Evolutionary conservation across 73 alveolate species (phyloP).

Genomic region (Paramecium octaurelia): DNA sequence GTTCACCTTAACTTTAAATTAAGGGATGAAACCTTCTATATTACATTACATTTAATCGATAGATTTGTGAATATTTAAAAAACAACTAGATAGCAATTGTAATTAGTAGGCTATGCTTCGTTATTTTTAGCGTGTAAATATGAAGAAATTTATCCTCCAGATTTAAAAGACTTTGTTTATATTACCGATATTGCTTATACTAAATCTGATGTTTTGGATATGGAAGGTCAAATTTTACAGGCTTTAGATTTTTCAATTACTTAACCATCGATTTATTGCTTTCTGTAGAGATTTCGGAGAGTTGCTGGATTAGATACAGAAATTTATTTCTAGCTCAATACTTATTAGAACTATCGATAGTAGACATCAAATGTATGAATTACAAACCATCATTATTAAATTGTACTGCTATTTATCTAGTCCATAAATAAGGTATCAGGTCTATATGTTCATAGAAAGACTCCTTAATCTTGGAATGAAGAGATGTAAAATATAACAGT

Average conservation of each 20-base stretch:
- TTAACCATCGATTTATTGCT: constrained; percentile 72
- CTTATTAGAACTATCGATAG: constrained; percentile 68
- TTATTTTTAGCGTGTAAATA: constrained; percentile 77
- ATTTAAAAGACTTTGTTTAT: constrained; percentile 72
- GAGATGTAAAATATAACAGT: constrained; percentile 55
- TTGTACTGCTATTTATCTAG: constrained; percentile 55
- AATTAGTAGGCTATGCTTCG: constrained; percentile 75
- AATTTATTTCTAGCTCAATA: constrained; percentile 71
- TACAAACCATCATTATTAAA: constrained; percentile 69
- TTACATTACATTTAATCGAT: constrained; percentile 72
- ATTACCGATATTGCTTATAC: constrained; percentile 78
- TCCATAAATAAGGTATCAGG: constrained; percentile 43
- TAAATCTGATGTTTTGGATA: constrained; percentile 66
- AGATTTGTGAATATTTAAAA: constrained; percentile 67
- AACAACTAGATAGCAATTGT: constrained; percentile 67
- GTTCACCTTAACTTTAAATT: constrained; percentile 73
- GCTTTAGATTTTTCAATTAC: constrained; percentile 70
- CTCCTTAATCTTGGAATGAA: constrained; percentile 39
- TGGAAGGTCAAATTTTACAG: constrained; percentile 74
- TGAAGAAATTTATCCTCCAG: constrained; percentile 84
- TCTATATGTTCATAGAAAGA: not conserved
- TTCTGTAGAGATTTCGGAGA: constrained; percentile 67
- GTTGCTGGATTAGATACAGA: constrained; percentile 67
- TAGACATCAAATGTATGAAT: constrained; percentile 66
- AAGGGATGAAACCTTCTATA: constrained; percentile 75